phyloP scores from a whole-genome alignment of 192 early-diverging fungal genomes.

The Coemansia sp. region DNA sequence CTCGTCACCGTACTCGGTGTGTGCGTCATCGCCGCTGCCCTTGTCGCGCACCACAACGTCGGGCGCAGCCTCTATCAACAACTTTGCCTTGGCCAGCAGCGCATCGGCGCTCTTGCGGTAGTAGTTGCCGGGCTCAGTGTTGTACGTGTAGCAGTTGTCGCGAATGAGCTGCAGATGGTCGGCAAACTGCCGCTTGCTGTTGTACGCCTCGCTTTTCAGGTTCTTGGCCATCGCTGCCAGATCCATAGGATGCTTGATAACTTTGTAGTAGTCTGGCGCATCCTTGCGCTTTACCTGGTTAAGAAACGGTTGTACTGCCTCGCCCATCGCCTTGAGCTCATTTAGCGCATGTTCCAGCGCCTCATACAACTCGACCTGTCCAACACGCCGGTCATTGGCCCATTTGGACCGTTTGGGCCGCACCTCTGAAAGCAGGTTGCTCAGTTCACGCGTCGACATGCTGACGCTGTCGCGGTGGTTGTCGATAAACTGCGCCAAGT shows the following conservation, averaged over 20 bases:
- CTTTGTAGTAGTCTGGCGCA: constrained; percentile 90
- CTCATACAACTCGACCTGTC: constrained; percentile 91
- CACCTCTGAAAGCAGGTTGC: constrained; percentile 72
- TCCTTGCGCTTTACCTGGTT: constrained; percentile 85
- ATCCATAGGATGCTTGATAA: constrained; percentile 96
- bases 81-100: constrained; percentile 74
- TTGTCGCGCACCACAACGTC: constrained; percentile 75
- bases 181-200: constrained; percentile 83
- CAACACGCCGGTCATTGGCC: constrained; percentile 81
- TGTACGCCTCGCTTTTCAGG: constrained; percentile 75
- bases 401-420: constrained; percentile 83
- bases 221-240: constrained; percentile 87
- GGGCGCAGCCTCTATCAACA: constrained; percentile 77
- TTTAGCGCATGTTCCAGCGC: constrained; percentile 80
- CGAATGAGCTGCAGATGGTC: constrained; percentile 90
- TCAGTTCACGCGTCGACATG: constrained; percentile 69
- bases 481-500: constrained; percentile 74
- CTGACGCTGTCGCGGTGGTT: constrained; percentile 64
- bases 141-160: constrained; percentile 89
- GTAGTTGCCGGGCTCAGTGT: constrained; percentile 82
- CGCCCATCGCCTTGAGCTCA: constrained; percentile 78
- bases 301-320: constrained; percentile 81
- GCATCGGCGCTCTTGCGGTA: constrained; percentile 82
- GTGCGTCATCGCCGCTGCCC: constrained; percentile 58
- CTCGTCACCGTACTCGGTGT: constrained; percentile 58